These are phyloP conservation scores for Calophaca sinica DNA, from an alignment of 306 rosid genomes.

Conservation along the genomic window DNA sequence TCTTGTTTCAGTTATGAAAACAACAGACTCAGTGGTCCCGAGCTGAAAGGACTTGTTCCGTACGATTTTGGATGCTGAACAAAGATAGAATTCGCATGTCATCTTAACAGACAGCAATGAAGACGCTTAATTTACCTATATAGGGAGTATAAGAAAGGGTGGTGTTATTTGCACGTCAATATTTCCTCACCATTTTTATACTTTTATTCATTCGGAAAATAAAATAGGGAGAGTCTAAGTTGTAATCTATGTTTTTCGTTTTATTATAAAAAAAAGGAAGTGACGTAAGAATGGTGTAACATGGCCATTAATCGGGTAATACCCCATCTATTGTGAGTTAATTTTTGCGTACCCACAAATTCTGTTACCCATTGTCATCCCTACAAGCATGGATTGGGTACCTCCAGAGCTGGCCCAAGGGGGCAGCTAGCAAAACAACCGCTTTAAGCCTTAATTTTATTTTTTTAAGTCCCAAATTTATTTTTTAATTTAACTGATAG, in stretches of 20 bases:
- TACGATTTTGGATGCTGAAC: constrained; percentile 91
- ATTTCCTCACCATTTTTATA: constrained; percentile 24
- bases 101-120: not conserved
- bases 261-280: constrained; percentile 1
- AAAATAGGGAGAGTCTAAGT: not conserved
- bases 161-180: constrained; percentile 32
- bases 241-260: not conserved
- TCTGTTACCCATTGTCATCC: too few species aligned
- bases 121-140: constrained; percentile 25
- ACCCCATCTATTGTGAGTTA: too few species aligned
- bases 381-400: too few species aligned
- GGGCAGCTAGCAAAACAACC: too few species aligned
- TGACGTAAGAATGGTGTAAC: not conserved
- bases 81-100: not conserved
- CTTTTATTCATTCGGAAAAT: constrained; percentile 8
- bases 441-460: too few species aligned
- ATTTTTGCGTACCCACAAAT: too few species aligned
- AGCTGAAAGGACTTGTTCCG: constrained; percentile 85
- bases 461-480: too few species aligned
- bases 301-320: too few species aligned
- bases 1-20: constrained; percentile 71
- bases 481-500: too few species aligned
- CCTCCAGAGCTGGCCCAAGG: too few species aligned
- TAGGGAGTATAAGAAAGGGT: constrained; percentile 38
- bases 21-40: constrained; percentile 83